Base-by-base conservation (phyloP, 108 stramenopile genomes). In the Mediolabrus comicus region DNA sequence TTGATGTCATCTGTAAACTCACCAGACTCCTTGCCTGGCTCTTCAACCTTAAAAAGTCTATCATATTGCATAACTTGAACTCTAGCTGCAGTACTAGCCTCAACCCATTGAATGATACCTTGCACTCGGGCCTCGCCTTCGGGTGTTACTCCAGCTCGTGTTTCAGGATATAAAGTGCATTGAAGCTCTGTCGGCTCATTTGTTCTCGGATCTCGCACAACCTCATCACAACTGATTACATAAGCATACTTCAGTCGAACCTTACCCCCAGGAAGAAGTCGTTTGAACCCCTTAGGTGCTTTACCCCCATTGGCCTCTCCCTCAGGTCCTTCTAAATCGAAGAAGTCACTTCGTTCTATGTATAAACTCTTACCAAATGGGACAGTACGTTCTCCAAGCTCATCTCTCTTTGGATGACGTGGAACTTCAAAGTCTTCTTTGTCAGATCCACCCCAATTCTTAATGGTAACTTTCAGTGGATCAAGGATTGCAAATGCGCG, bases 41-140 rank as follows among this genome's bases (percentile, higher is more conserved):
- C 93, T 67, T 92, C 93, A 5, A 78, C 70, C 30, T 78, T 64
- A 66, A 97, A 97, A 49, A 97, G 61, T 7, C 92, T 82, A 84
- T 94, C 96, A 56, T 94, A 97, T 62, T 91, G 88, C 65, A 88
- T 87, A 27, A 95, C 73, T 46, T 71, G 83, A 65, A 86, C 88
- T 46, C 65, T 75, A 4, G 85, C 63, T 3, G 72, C 89, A 25
- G 81, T 89, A n/a, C 72, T 72, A 10, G 81, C 86, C 41, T 89
- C 86, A 0, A 97, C 88, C 96, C 96, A 97, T 58, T 97, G 96
- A 27, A 97, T 90, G 28, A 97, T 97, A 33, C 96, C 96, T 66
- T 91, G 86, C 26, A 91, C 92, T 25, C 91, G 85, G 39, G 80
- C 75, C 86, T 85, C 81, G 12, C 88, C 91, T 49, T 90, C 89